Evolutionary conservation across 2,329 filamentous ascomycete genomes (phyloP).

Genomic region (Ceratocystis huliohia): DNA sequence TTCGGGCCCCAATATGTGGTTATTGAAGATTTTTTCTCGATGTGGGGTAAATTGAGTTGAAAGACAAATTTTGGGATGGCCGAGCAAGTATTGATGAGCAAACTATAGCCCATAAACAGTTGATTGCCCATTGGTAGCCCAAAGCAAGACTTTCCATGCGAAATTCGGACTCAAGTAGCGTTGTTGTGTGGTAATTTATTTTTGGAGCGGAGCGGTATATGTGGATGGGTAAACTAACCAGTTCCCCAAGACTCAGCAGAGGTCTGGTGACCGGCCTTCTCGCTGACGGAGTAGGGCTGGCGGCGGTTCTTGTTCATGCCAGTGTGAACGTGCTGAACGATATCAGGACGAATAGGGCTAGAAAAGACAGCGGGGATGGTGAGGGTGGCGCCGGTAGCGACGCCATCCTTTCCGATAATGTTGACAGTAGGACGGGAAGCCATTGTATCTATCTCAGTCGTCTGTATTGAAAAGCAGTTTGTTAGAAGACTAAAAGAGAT

Average conservation of each 20-base stretch:
- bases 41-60: background rate
- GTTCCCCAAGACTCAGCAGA: slow-evolving; percentile 99
- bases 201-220: background rate
- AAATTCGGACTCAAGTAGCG: background rate
- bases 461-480: slow-evolving; percentile 15
- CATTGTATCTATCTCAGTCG: slow-evolving; percentile 47
- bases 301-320: slow-evolving; percentile 99
- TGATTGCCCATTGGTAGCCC: background rate
- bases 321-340: slow-evolving; percentile 97
- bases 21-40: slow-evolving; percentile 11
- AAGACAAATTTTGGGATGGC: background rate
- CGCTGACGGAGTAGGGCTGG: slow-evolving; percentile 97
- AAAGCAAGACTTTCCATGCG: background rate
- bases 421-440: slow-evolving; percentile 95
- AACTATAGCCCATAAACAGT: background rate
- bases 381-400: slow-evolving; percentile 76
- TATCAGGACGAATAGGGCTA: slow-evolving; percentile 94
- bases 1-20: background rate
- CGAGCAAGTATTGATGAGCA: background rate
- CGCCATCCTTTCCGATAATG: slow-evolving; percentile 92
- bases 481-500: slow-evolving; percentile 17
- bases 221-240: slow-evolving; percentile 48
- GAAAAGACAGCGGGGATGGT: slow-evolving; percentile 94
- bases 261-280: slow-evolving; percentile 99
- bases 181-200: background rate